Evolutionary conservation across 1,284 basidiomycete genomes (phyloP), one percentile per base, ranked within the genome.

Genomic region (Anthracocystis walkeri): DNA sequence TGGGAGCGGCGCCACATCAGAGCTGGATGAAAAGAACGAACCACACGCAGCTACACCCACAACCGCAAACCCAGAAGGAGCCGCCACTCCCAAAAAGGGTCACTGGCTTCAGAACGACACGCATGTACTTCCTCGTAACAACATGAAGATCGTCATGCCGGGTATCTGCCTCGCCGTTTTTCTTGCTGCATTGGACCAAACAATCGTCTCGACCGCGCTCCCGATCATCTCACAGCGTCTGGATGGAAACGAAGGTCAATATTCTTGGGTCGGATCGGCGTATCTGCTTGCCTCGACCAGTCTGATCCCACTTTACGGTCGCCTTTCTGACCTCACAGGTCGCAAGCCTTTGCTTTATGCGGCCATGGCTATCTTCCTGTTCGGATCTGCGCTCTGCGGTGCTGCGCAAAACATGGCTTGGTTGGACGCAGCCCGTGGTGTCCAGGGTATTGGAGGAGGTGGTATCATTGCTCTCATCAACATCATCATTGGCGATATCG

Each of bases 381-480:
- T 93, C 67, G 93, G 92, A 7, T 93, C 92, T 2, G 92, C 91
- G 0, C 85, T 94, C 64, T 93, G 92, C 76, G 93, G 92, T 14
- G 91, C 92, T 2, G 92, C 93, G 0, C 90, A 94, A 81, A 90
- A 77, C 65, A 91, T 93, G 89, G 88, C 87, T 87, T 89, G 88
- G 92, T 86, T 94, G 16, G 90, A 92, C 46, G 87, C 91, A 1
- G 90, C 89, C 51, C 89, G 93, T 75, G 93, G 91, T 1, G 87
- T 95, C 0, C 93, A 94, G 82, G 93, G 93, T 12, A 89, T 93
- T 29, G 93, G 93, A 29, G 92, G 92, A 4, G 92, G 92, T 11
- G 92, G 91, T 2, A 88, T 89, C 58, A 72, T 87, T 18, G 77
- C 86, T 0, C 85, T 90, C 38, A 87, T 88, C 4, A 86, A 92